Conservation (phyloP, 2,329 filamentous ascomycete species). For the Aspergillus terreus region DNA sequence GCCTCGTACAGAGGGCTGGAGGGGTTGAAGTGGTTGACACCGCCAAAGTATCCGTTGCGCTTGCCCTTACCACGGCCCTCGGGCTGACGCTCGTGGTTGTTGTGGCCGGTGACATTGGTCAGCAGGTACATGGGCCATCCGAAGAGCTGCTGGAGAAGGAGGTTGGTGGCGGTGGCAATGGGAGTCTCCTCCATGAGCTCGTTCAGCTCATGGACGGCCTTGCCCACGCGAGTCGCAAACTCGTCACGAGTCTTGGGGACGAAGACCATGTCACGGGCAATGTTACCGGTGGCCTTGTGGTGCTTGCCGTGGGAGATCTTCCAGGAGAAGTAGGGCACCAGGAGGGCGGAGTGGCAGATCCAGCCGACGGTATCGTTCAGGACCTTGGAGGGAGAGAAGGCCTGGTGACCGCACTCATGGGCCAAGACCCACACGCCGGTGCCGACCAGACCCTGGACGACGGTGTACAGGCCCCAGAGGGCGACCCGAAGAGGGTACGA, state of each 20-base stretch:
- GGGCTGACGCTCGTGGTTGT: conserved; percentile 83
- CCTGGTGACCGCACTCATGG: conserved; percentile 96
- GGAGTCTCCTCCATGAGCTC: conserved; percentile 96
- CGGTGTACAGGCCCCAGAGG: conserved; percentile 66
- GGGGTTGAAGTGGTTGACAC: conserved; percentile 95
- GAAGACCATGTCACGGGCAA: conserved; percentile 99
- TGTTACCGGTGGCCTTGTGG: conserved; percentile 97
- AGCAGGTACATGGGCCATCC: conserved; percentile 93
- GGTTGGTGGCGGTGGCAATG: conserved; percentile 68
- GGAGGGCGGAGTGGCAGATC: conserved; percentile 79
- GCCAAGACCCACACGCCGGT: conserved; percentile 96
- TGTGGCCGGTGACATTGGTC: conserved; percentile 92
- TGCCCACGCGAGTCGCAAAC: conserved; percentile 72
- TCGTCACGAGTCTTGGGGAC: conserved; percentile 85
- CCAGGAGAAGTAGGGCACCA: conserved; percentile 99
- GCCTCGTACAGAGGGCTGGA: conserved; percentile 85
- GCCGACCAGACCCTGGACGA: conserved; percentile 86
- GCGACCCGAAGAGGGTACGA: conserved; percentile 62
- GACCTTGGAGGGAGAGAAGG: conserved; percentile 87
- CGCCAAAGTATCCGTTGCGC: conserved; percentile 71
- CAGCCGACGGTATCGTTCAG: conserved; percentile 92
- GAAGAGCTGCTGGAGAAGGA: conserved; percentile 79
- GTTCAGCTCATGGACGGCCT: conserved; percentile 71
- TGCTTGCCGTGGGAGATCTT: conserved; percentile 99
- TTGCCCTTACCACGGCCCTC: conserved; percentile 95